A percentile compares a stretch with the other conserved stretches of the same genome.
These are phyloP conservation scores for Cryphonectria radicalis DNA, from an alignment of 2,329 filamentous ascomycete species.

Conservation along the genomic window DNA sequence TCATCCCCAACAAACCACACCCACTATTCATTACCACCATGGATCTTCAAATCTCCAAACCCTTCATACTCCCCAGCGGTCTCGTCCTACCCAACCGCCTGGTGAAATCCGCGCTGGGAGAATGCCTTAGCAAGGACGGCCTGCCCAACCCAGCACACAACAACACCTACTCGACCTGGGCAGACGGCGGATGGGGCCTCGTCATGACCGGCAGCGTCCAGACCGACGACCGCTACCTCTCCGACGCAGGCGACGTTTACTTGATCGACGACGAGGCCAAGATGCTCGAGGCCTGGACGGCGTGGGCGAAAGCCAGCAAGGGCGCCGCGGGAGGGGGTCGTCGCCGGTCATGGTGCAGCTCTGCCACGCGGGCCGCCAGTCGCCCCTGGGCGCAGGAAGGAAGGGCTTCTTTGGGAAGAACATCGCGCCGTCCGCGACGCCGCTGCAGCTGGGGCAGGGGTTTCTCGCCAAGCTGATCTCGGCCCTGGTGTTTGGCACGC, in stretches of 20 bases:
- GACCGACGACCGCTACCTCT: conserved; percentile 44
- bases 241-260: conserved; percentile 42
- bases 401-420: conserved; percentile 55
- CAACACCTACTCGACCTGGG: conserved; percentile 57
- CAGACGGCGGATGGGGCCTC: conserved; percentile 56
- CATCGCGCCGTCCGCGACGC: conserved; percentile 48
- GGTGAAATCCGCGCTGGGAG: conserved; percentile 55
- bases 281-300: conserved; percentile 43
- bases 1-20: background rate
- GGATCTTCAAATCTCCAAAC: conserved; percentile 40
- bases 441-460: conserved; percentile 46
- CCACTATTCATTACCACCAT: background rate
- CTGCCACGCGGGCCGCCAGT: conserved; percentile 65
- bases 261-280: conserved; percentile 38
- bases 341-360: conserved; percentile 63
- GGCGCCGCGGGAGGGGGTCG: conserved; percentile 40
- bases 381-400: conserved; percentile 32
- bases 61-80: conserved; percentile 58
- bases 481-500: conserved; percentile 53
- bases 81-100: conserved; percentile 60
- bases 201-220: conserved; percentile 56
- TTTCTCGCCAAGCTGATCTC: conserved; percentile 40
- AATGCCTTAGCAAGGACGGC: conserved; percentile 46
- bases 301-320: conserved; percentile 54
- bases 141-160: conserved; percentile 47